These are phyloP conservation scores for Collybia sp. DNA, from an alignment of 768 basidiomycete genomes.

Conservation along the genomic window DNA sequence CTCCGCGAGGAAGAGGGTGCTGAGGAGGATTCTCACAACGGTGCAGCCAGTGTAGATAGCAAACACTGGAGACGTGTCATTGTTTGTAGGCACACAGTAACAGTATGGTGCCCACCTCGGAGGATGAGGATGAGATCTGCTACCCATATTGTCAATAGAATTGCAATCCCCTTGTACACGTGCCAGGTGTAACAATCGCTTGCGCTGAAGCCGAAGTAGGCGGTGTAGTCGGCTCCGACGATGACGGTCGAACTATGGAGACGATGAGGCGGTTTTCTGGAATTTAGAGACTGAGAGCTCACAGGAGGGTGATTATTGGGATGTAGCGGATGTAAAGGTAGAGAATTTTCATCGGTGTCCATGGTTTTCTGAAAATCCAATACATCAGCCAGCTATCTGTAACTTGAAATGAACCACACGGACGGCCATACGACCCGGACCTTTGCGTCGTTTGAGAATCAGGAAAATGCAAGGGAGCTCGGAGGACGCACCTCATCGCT, in stretches of 20 bases:
- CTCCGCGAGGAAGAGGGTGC: constrained; percentile 21
- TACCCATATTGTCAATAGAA: constrained; percentile 18
- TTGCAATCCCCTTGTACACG: constrained; percentile 33
- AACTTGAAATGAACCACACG: constrained; percentile 9
- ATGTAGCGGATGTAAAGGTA: constrained; percentile 34
- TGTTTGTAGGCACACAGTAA: not conserved
- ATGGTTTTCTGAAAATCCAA: constrained; percentile 14
- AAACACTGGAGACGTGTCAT: constrained; percentile 19
- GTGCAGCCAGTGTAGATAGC: constrained; percentile 34
- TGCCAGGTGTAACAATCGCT: constrained; percentile 41
- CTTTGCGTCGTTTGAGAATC: constrained; percentile 11
- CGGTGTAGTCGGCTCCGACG: constrained; percentile 29
- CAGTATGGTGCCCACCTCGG: constrained; percentile 20
- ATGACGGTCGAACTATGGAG: constrained; percentile 24
- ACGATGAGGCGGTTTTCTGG: too few species aligned
- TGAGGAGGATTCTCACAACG: constrained; percentile 19
- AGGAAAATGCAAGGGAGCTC: not conserved
- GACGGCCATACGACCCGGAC: constrained; percentile 37
- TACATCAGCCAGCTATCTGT: too few species aligned
- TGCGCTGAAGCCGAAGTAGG: constrained; percentile 28
- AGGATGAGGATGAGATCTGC: constrained; percentile 37
- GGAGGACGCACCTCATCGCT: constrained; percentile 30
- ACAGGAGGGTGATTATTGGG: constrained; percentile 31
- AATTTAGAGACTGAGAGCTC: constrained; percentile 4
- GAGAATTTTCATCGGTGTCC: constrained; percentile 28